Conservation (phyloP, 805 yeast species). For the Kluyveromyces dobzhanskii region DNA sequence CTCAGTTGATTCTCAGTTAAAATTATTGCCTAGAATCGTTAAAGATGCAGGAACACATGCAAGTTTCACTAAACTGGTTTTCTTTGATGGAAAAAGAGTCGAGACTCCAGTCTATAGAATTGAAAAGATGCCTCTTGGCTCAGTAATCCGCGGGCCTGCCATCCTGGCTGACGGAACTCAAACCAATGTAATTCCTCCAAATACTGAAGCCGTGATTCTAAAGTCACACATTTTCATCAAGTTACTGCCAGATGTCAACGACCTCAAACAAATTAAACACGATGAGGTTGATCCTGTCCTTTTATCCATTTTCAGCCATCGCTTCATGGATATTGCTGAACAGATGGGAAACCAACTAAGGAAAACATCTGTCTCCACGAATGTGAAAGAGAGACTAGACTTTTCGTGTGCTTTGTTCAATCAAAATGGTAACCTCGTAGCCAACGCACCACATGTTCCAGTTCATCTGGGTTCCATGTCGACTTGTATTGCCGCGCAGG, state of each 20-base stretch:
- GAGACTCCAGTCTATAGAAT: slow-evolving; percentile 49
- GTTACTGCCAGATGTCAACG: slow-evolving; percentile 9
- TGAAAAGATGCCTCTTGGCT: slow-evolving; percentile 46
- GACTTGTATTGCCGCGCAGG: slow-evolving; percentile 63
- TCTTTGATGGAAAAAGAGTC: slow-evolving; percentile 43
- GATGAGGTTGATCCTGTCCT: slow-evolving; percentile 55
- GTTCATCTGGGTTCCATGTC: slow-evolving; percentile 86
- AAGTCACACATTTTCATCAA: slow-evolving; percentile 54
- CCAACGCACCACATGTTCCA: slow-evolving; percentile 85
- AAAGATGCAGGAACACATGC: slow-evolving; percentile 24
- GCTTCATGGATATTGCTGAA: slow-evolving; percentile 87
- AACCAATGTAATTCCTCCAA: slow-evolving; percentile 65
- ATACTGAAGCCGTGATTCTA: slow-evolving; percentile 45
- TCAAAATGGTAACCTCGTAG: slow-evolving; percentile 67
- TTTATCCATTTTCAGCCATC: slow-evolving; percentile 69
- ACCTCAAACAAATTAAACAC: slow-evolving; percentile 18
- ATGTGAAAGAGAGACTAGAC: slow-evolving; percentile 76
- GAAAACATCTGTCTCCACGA: slow-evolving; percentile 73
- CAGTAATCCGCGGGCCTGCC: slow-evolving; percentile 58
- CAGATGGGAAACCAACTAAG: slow-evolving; percentile 80
- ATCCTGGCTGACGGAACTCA: slow-evolving; percentile 75
- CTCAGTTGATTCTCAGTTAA: slow-evolving; percentile 46
- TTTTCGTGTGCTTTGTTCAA: slow-evolving; percentile 81
- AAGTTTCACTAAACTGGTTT: slow-evolving; percentile 39
- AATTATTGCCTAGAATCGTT: slow-evolving; percentile 24